Conservation (phyloP, 345 rosid species). For the Lepidium sativum region DNA sequence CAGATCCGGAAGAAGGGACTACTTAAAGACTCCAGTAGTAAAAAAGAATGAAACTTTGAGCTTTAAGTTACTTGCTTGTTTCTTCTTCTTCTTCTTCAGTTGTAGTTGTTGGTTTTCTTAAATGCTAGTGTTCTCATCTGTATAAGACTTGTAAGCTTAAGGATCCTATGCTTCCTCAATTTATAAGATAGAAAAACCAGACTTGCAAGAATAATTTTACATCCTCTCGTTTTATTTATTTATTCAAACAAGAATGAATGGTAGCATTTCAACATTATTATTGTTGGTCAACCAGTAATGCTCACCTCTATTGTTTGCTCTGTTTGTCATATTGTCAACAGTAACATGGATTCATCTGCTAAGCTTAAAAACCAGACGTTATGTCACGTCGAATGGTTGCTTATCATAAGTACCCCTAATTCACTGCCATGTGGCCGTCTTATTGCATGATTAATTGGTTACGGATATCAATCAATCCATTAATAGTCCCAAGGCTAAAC, state of each 20-base stretch:
- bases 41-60: conserved; percentile 33
- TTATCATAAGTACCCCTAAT: not conserved
- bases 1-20: conserved; percentile 55
- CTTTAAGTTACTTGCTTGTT: not conserved
- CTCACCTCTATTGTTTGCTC: not conserved
- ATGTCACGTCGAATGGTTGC: not conserved
- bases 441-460: not conserved
- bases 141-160: conserved; percentile 1
- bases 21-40: conserved; percentile 61
- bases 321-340: not conserved
- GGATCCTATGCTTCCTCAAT: not conserved
- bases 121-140: not conserved
- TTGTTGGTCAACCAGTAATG: too few relatives aligned
- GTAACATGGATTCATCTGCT: not conserved
- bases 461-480: too few relatives aligned
- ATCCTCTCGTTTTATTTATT: not conserved
- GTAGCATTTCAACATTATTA: too few relatives aligned
- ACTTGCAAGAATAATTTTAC: not conserved
- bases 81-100: not conserved
- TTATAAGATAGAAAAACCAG: not conserved
- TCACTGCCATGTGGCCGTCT: not conserved
- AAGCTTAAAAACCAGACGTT: not conserved
- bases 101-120: not conserved
- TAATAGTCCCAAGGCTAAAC: not conserved
- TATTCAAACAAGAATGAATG: not conserved